These are phyloP conservation scores for Colletotrichum destructivum DNA, from an alignment of 2,329 filamentous ascomycete genomes.

Conservation along the genomic window DNA sequence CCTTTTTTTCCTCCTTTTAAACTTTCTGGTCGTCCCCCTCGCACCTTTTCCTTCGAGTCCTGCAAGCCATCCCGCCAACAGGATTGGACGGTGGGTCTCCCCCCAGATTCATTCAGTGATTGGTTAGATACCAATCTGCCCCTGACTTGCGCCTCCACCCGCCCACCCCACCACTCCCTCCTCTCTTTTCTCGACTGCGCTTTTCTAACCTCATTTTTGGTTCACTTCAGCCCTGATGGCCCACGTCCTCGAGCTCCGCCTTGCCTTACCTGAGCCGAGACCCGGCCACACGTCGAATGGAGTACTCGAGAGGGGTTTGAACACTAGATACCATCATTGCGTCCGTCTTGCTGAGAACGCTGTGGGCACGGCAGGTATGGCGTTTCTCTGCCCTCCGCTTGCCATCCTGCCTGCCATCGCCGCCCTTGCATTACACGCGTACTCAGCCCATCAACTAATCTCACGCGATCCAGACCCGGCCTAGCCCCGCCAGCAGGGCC, in stretches of 20 bases:
- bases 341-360: not conserved
- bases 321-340: not conserved
- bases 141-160: not conserved
- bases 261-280: conserved; percentile 35
- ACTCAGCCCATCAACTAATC: not conserved
- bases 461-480: not conserved
- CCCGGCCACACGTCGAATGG: not conserved
- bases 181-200: conserved; percentile 11
- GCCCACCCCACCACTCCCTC: not conserved
- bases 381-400: not conserved
- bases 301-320: not conserved
- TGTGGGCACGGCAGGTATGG: no score
- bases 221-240: conserved; percentile 27
- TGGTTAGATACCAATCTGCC: not conserved
- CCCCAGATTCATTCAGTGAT: not conserved
- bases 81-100: conserved; percentile 13
- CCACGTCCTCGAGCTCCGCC: not conserved
- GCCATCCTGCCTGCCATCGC: not conserved
- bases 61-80: conserved; percentile 25
- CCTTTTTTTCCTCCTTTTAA: not conserved
- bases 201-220: conserved; percentile 17
- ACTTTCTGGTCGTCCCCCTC: not conserved
- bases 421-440: not conserved
- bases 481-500: not conserved
- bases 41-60: conserved; percentile 9